Evolutionary conservation across 1,139 yeast genomes (phyloP).

Genomic region (Eremothecium sinecaudum): DNA sequence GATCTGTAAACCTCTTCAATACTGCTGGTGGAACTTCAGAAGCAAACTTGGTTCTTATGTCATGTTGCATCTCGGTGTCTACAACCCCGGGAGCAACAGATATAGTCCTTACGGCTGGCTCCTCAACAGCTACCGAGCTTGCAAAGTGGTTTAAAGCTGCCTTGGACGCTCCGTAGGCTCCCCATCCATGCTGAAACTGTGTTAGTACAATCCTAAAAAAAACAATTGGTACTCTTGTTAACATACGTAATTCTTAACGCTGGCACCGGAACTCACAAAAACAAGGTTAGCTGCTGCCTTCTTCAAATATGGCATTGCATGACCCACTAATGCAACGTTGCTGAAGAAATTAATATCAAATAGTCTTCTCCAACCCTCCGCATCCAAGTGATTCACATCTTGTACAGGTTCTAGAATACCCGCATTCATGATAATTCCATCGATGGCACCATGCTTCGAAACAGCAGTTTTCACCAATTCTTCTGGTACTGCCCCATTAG

Average conservation of each 20-base stretch:
- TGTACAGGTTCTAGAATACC: slow-evolving; percentile 78
- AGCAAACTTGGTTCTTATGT: slow-evolving; percentile 55
- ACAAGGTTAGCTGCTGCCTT: slow-evolving; percentile 37
- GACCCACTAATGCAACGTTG: slow-evolving; percentile 47
- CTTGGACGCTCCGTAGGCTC: slow-evolving; percentile 81
- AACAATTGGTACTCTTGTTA: not conserved
- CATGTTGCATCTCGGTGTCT: slow-evolving; percentile 74
- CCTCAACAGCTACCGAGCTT: slow-evolving; percentile 59
- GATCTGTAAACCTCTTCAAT: slow-evolving; percentile 48
- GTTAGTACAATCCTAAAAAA: not conserved
- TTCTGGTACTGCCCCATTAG: slow-evolving; percentile 37
- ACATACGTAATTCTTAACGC: slow-evolving; percentile 21
- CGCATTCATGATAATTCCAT: slow-evolving; percentile 75
- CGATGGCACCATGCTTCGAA: slow-evolving; percentile 41
- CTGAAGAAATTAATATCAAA: slow-evolving; percentile 78
- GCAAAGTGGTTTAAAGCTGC: slow-evolving; percentile 80
- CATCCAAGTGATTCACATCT: slow-evolving; percentile 34
- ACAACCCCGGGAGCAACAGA: slow-evolving; percentile 92
- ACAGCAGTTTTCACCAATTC: slow-evolving; percentile 42
- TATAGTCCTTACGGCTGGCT: slow-evolving; percentile 42
- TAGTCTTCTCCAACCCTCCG: slow-evolving; percentile 51
- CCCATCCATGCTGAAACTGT: slow-evolving; percentile 49
- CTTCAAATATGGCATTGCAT: slow-evolving; percentile 21
- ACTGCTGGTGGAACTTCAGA: slow-evolving; percentile 48
- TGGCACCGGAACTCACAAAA: slow-evolving; percentile 81